Percentiles rank a stretch among this genome's conserved stretches.
Conservation (phyloP, 306 rosid species). For the Casuarina glauca region DNA sequence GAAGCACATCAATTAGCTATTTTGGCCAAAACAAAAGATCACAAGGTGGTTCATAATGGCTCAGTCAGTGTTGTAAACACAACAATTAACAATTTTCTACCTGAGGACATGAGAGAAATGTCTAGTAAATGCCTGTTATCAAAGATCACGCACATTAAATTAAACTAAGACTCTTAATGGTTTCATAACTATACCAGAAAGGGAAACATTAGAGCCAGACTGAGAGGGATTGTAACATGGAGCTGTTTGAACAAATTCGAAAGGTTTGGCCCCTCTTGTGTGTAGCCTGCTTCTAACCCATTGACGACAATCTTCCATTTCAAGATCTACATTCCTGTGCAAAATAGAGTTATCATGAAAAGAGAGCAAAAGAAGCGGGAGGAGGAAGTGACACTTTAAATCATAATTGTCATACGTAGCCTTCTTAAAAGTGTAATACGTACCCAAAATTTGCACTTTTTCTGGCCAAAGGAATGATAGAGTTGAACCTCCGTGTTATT, state of each 20-base stretch:
- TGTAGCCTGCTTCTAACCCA: constrained; percentile 69
- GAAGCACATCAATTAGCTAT: neutral
- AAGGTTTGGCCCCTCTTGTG: constrained; percentile 73
- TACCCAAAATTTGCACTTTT: constrained; percentile 65
- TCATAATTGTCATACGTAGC: constrained; percentile 11
- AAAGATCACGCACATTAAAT: neutral
- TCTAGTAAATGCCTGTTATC: neutral
- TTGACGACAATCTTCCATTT: constrained; percentile 59
- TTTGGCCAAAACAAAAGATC: neutral
- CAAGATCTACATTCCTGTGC: constrained; percentile 51
- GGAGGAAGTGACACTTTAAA: neutral
- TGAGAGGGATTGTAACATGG: constrained; percentile 65
- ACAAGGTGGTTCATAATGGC: constrained; percentile 1
- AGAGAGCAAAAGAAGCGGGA: neutral
- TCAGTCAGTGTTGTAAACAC: neutral
- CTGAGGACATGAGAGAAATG: neutral
- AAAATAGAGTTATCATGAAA: constrained; percentile 15
- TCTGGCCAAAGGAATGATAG: constrained; percentile 63
- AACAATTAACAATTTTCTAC: neutral
- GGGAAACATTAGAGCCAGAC: constrained; percentile 33
- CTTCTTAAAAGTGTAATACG: constrained; percentile 28
- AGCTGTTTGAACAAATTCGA: constrained; percentile 71
- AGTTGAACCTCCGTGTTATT: constrained; percentile 74
- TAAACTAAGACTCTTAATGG: neutral
- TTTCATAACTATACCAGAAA: constrained; percentile 41